These are phyloP conservation scores for Orbilia blumenaviensis DNA, from an alignment of 2,329 filamentous ascomycete genomes.

Conservation along the genomic window DNA sequence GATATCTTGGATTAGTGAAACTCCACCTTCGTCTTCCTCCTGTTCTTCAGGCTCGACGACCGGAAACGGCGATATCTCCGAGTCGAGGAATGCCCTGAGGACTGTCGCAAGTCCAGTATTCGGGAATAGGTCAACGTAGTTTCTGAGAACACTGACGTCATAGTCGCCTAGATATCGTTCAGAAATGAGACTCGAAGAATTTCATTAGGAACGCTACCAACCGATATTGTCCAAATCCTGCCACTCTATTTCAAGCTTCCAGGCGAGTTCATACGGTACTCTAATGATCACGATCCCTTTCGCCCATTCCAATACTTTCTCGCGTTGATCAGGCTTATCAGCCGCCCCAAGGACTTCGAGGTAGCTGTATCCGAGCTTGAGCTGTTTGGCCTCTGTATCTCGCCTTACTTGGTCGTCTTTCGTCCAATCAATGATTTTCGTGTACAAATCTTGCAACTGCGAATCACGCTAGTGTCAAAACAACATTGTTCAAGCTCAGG, in stretches of 20 bases:
- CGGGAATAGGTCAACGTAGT: conserved; percentile 85
- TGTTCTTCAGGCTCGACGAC: conserved; percentile 59
- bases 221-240: conserved; percentile 76
- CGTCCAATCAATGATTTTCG: conserved; percentile 87
- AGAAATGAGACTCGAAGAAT: neutral
- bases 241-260: conserved; percentile 92
- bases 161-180: conserved; percentile 66
- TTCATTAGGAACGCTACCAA: conserved; percentile 8
- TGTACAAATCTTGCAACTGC: conserved; percentile 79
- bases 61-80: conserved; percentile 83
- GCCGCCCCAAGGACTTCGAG: conserved; percentile 74
- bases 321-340: conserved; percentile 75
- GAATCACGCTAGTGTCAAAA: neutral
- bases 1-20: conserved; percentile 72
- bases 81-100: conserved; percentile 81
- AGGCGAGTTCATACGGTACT: conserved; percentile 86
- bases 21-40: conserved; percentile 65
- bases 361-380: conserved; percentile 81
- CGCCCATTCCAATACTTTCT: conserved; percentile 78
- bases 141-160: conserved; percentile 78
- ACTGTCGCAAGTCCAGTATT: conserved; percentile 83
- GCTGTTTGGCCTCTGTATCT: conserved; percentile 86
- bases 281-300: conserved; percentile 96
- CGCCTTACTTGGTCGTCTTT: conserved; percentile 84
- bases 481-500: neutral